phyloP scores from a whole-genome alignment of 2,329 filamentous ascomycete genomes.

The Metarhizium brunneum region DNA sequence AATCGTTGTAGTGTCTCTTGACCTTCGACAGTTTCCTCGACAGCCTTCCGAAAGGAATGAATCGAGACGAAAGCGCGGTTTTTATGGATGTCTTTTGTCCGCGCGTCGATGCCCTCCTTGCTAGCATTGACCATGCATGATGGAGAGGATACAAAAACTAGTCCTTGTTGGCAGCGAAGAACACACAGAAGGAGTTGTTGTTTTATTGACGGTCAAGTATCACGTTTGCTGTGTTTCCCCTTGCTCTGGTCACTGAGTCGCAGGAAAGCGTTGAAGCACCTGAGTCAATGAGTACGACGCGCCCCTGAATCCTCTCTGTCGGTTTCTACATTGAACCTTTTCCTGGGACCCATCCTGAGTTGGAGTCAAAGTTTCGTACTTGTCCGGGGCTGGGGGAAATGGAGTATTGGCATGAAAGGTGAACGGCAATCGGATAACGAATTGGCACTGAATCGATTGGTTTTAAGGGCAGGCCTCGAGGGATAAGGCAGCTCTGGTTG shows the following conservation, averaged over 20 bases:
- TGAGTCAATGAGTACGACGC: not conserved
- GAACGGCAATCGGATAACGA: not conserved
- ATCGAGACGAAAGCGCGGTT: constrained; percentile 61
- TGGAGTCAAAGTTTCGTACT: constrained; percentile 91
- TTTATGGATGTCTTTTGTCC: constrained; percentile 97
- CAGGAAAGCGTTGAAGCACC: constrained; percentile 3
- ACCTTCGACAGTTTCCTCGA: constrained; percentile 35
- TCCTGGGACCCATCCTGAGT: constrained; percentile 77
- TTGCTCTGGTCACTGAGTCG: constrained; percentile 3
- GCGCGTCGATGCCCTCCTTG: constrained; percentile 59
- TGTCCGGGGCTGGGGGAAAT: constrained; percentile 47
- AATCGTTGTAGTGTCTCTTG: constrained; percentile 18
- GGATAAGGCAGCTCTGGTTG: constrained; percentile 37
- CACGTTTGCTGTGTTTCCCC: not conserved
- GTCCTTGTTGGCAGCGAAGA: constrained; percentile 78
- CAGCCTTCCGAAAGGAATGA: constrained; percentile 27
- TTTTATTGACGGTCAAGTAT: not conserved
- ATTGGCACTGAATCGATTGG: constrained; percentile 8
- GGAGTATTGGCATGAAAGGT: constrained; percentile 1
- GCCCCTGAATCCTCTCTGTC: not conserved
- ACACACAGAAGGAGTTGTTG: constrained; percentile 60
- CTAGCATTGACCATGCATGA: constrained; percentile 21
- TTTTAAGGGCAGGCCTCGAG: constrained; percentile 26
- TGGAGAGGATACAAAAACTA: constrained; percentile 89
- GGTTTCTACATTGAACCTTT: constrained; percentile 15